Evolutionary conservation across 108 stramenopile genomes (phyloP), one percentile per base, ranked within the genome.

Genomic region (Asterionellopsis glacialis): DNA sequence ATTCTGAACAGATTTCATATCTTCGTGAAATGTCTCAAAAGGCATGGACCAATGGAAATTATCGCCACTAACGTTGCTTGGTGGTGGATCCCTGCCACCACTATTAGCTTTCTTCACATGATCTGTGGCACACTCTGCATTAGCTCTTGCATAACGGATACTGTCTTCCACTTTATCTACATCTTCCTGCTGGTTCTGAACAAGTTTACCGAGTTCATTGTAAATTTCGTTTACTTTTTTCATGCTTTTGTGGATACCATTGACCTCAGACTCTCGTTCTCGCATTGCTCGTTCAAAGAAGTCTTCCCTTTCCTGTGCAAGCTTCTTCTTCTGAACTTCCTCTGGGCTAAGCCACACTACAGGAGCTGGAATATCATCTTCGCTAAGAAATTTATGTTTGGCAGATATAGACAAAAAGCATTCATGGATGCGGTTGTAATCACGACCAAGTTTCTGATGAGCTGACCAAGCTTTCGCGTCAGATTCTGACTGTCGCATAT

Each of bases 201-300:
- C 56, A 16, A 57, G 16, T 19, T 26, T 38, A 41, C 40, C 56
- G 2, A 57, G 39, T 41, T 57, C 56, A 18, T 68, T 66, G 70
- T 85, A 85, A 33, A 93, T 89, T 50, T 88, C 71, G 56, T 90
- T 70, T 22, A 93, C 86, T 50, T 77, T 69, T 57, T 83, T 74
- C 73, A 87, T 77, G 15, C 64, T 68, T 65, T 73, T 67, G 69
- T 85, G 79, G 28, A 85, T 82, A 44, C 70, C 63, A 21, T 54
- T 51, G 21, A 80, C 70, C 57, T 87, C 85, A 56, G 69, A 64
- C 53, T 88, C 84, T 24, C 87, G 83, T 64, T 92, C 85, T 27
- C 85, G 70, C 75, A 89, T 78, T 22, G 70, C 73, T 6, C 68
- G 68, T 45, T 74, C 79, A 72, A 75, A 81, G 58, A 73, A 81